Evolutionary conservation across 2,329 filamentous ascomycete genomes (phyloP).

Genomic region (Pestalotiopsis sp.): DNA sequence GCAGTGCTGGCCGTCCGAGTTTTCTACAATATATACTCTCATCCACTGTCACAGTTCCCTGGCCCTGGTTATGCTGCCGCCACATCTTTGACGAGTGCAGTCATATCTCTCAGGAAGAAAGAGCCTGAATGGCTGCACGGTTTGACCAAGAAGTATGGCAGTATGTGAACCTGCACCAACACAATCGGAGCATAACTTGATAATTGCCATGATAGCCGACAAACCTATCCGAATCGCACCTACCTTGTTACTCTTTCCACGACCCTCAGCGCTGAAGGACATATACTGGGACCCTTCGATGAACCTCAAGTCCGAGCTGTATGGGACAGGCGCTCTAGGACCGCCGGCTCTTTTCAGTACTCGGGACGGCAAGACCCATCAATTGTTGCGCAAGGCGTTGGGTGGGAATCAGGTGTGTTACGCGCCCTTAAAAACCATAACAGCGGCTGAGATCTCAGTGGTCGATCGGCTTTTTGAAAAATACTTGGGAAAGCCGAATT

Average conservation of each 20-base stretch:
- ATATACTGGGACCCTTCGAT: slow-evolving; percentile 41
- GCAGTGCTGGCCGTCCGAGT: neutral
- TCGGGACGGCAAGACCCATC: slow-evolving; percentile 34
- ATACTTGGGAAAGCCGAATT: slow-evolving; percentile 37
- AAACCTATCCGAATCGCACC: slow-evolving; percentile 39
- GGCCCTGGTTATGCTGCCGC: slow-evolving; percentile 24
- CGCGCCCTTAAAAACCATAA: too few relatives aligned
- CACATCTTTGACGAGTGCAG: slow-evolving; percentile 21
- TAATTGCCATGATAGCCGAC: slow-evolving; percentile 22
- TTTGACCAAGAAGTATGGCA: slow-evolving; percentile 24
- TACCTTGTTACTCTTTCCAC: slow-evolving; percentile 38
- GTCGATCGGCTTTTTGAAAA: slow-evolving; percentile 40
- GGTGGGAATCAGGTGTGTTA: slow-evolving; percentile 21
- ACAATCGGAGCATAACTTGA: neutral
- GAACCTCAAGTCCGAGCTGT: slow-evolving; percentile 36
- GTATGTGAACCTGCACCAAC: slow-evolving; percentile 8
- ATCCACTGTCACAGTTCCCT: slow-evolving; percentile 23
- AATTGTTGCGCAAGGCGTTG: slow-evolving; percentile 36
- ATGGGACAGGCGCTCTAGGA: slow-evolving; percentile 37
- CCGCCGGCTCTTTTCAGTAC: slow-evolving; percentile 34
- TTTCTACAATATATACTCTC: slow-evolving; percentile 22
- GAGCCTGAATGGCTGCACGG: slow-evolving; percentile 26
- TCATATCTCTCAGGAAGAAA: slow-evolving; percentile 19
- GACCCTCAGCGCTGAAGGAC: slow-evolving; percentile 36
- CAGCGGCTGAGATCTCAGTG: slow-evolving; percentile 22